These are phyloP conservation scores for Yamadazyma mexicana DNA, from an alignment of 1,139 yeast genomes.

Conservation along the genomic window DNA sequence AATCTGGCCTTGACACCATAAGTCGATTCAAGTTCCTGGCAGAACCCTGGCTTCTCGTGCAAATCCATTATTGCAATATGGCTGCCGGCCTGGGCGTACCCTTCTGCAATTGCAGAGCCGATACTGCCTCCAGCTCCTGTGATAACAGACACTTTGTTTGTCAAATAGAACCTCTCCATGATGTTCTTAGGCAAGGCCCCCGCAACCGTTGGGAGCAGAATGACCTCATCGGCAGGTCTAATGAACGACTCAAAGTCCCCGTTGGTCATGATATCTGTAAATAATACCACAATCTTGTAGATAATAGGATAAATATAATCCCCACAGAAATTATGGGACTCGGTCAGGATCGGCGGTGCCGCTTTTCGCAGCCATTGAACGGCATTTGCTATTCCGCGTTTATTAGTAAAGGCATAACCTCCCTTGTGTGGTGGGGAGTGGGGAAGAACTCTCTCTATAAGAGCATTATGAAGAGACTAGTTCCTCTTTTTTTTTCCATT, in stretches of 20 bases:
- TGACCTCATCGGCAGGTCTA: slow-evolving; percentile 15
- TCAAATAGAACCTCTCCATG: slow-evolving; percentile 53
- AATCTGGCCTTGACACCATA: slow-evolving; percentile 65
- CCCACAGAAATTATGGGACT: not conserved
- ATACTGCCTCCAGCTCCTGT: slow-evolving; percentile 83
- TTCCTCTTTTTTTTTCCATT: not conserved
- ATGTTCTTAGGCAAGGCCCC: slow-evolving; percentile 21
- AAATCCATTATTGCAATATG: slow-evolving; percentile 55
- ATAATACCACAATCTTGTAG: not conserved
- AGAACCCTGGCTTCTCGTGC: slow-evolving; percentile 25
- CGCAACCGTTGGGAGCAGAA: slow-evolving; percentile 22
- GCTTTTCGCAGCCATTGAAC: too few relatives aligned
- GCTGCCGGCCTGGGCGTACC: slow-evolving; percentile 81
- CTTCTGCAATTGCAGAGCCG: slow-evolving; percentile 77
- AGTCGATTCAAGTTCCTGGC: slow-evolving; percentile 48
- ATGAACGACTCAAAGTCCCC: slow-evolving; percentile 12
- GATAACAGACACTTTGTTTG: slow-evolving; percentile 74
- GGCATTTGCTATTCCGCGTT: too few relatives aligned
- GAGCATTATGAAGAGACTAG: not conserved
- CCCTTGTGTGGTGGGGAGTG: not conserved
- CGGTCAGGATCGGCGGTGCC: too few relatives aligned
- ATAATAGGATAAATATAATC: not conserved
- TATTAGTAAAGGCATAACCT: too few relatives aligned
- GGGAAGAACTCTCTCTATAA: not conserved
- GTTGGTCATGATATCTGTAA: not conserved